A percentile compares a stretch with the other conserved stretches of the same genome.
These are phyloP conservation scores for Pythium periplocum DNA, from an alignment of 352 stramenopile species.

Conservation along the genomic window DNA sequence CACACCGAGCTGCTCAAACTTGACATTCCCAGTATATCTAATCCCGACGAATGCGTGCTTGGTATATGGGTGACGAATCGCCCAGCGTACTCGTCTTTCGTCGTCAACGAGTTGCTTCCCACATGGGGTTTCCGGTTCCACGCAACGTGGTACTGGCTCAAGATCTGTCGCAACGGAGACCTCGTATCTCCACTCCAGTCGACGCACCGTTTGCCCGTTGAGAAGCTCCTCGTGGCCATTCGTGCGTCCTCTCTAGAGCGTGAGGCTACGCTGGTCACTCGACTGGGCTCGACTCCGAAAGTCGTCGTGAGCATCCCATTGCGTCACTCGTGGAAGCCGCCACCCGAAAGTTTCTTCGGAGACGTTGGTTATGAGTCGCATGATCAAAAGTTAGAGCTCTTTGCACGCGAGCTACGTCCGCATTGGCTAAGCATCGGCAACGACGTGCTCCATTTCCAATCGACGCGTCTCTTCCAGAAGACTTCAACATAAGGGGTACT, in stretches of 20 bases:
- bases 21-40: slow-evolving; percentile 18
- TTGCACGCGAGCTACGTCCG: slow-evolving; percentile 59
- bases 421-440: slow-evolving; percentile 61
- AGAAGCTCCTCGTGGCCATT: slow-evolving; percentile 58
- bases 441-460: slow-evolving; percentile 33
- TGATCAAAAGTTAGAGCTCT: slow-evolving; percentile 43
- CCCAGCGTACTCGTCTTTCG: slow-evolving; percentile 47
- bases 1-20: slow-evolving; percentile 53
- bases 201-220: slow-evolving; percentile 55
- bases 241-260: slow-evolving; percentile 18
- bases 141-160: slow-evolving; percentile 75
- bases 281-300: slow-evolving; percentile 27
- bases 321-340: slow-evolving; percentile 76
- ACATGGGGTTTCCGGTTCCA: slow-evolving; percentile 54
- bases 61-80: slow-evolving; percentile 75
- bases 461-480: not conserved
- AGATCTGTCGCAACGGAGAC: slow-evolving; percentile 45
- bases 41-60: slow-evolving; percentile 42
- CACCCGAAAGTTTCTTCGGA: slow-evolving; percentile 50
- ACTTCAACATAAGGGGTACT: slow-evolving; percentile 15
- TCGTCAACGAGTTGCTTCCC: slow-evolving; percentile 49
- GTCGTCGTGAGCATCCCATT: slow-evolving; percentile 63
- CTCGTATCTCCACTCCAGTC: slow-evolving; percentile 58
- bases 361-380: not conserved
- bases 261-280: slow-evolving; percentile 15